Percentiles rank a stretch among this genome's conserved stretches.
Conservation (phyloP, 148 eudicot genomes). For the Heliosperma pusillum region DNA sequence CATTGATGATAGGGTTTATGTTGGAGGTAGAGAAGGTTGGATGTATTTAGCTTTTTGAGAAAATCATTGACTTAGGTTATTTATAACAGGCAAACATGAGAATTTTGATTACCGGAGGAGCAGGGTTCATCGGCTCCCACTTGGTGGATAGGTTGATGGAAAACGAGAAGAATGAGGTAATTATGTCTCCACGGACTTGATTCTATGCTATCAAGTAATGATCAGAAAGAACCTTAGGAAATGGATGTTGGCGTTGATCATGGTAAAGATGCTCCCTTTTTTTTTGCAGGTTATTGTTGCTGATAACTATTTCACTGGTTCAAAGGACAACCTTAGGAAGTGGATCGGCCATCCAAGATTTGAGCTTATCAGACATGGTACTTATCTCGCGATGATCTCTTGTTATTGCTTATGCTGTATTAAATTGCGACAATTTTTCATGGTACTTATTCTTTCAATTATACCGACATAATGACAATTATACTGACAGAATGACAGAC, state of each 20-base stretch:
- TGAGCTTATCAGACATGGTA: constrained; percentile 96
- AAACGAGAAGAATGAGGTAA: constrained; percentile 90
- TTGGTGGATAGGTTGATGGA: constrained; percentile 86
- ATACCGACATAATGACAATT: too few species aligned
- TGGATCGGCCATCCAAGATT: constrained; percentile 96
- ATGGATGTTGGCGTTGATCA: background rate
- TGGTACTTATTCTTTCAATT: background rate
- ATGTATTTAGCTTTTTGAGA: background rate
- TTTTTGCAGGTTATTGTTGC: constrained; percentile 72
- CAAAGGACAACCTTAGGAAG: constrained; percentile 76
- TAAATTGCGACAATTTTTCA: background rate
- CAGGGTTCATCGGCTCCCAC: constrained; percentile 98
- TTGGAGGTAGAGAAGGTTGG: background rate
- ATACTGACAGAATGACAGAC: background rate
- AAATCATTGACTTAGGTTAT: background rate
- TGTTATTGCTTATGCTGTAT: background rate
- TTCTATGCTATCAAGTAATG: background rate
- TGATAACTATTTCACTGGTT: constrained; percentile 89
- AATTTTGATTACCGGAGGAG: constrained; percentile 90
- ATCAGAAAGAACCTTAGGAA: background rate
- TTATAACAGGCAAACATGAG: constrained; percentile 82
- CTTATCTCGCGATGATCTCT: background rate
- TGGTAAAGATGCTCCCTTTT: background rate
- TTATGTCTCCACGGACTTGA: background rate
- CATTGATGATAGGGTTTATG: constrained; percentile 14